A percentile compares a stretch with the other conserved stretches of the same genome.
phyloP scores from a whole-genome alignment of 805 yeast species.

The Wickerhamomyces sydowiorum region DNA sequence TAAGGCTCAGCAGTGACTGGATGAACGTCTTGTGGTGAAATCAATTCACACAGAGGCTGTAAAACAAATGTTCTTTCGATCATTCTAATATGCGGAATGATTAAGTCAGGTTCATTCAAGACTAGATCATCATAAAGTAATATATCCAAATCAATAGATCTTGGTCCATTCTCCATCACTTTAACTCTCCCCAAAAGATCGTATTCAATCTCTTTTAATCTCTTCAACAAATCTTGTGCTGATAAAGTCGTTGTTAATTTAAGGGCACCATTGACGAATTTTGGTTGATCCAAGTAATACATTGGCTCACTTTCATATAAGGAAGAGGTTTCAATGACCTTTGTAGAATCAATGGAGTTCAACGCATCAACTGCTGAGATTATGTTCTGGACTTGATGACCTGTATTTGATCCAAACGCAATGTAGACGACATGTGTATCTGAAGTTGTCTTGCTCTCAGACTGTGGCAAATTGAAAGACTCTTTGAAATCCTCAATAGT shows the following conservation, averaged over 20 bases:
- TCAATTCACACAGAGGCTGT: slow-evolving; percentile 79
- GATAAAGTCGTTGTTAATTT: slow-evolving; percentile 52
- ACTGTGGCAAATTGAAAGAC: slow-evolving; percentile 17
- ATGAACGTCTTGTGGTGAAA: slow-evolving; percentile 61
- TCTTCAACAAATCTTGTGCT: slow-evolving; percentile 59
- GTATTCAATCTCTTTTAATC: slow-evolving; percentile 75
- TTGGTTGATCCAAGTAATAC: slow-evolving; percentile 77
- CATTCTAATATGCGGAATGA: slow-evolving; percentile 84
- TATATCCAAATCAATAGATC: slow-evolving; percentile 87
- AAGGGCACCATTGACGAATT: slow-evolving; percentile 80
- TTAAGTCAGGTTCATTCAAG: slow-evolving; percentile 51
- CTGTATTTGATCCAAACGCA: slow-evolving; percentile 89
- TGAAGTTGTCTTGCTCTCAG: slow-evolving; percentile 29
- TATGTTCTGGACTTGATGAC: slow-evolving; percentile 64
- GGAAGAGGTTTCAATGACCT: slow-evolving; percentile 61
- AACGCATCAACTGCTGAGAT: slow-evolving; percentile 45
- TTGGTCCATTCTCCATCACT: slow-evolving; percentile 83
- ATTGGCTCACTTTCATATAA: slow-evolving; percentile 88
- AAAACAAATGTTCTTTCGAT: slow-evolving; percentile 86
- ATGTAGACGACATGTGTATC: slow-evolving; percentile 52
- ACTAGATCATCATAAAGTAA: slow-evolving; percentile 51
- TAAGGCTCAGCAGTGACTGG: slow-evolving; percentile 86
- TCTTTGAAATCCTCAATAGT: slow-evolving; percentile 1
- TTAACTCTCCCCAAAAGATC: slow-evolving; percentile 65
- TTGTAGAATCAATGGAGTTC: slow-evolving; percentile 24